Evolutionary conservation across 176 grass and related monocot species (phyloP).

Genomic region (Raddia guianensis): DNA sequence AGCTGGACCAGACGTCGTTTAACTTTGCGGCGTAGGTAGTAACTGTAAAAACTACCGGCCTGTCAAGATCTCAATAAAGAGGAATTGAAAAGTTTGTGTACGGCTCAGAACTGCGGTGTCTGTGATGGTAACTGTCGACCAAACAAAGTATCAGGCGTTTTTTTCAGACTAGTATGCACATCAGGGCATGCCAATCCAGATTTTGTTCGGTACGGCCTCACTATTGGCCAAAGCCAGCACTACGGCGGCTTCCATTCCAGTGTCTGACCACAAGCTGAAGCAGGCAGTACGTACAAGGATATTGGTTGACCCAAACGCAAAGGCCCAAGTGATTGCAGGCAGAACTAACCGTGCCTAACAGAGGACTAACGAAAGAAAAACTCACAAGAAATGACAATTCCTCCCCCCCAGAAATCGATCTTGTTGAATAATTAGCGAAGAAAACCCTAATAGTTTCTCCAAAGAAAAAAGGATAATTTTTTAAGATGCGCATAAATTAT

Average conservation of each 20-base stretch:
- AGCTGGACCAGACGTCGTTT: background rate
- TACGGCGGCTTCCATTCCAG: background rate
- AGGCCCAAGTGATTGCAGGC: slow-evolving; percentile 28
- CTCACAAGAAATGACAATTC: background rate
- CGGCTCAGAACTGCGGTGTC: slow-evolving; percentile 20
- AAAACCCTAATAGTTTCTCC: background rate
- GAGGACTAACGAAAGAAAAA: slow-evolving; percentile 16
- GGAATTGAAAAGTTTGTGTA: slow-evolving; percentile 22
- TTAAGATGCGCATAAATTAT: no score
- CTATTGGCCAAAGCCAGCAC: background rate
- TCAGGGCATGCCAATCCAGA: background rate
- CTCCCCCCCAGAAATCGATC: no score
- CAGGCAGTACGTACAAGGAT: background rate
- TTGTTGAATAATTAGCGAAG: background rate
- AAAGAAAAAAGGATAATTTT: background rate
- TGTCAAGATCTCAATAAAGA: slow-evolving; percentile 48
- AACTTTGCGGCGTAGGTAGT: background rate
- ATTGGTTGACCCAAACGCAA: slow-evolving; percentile 18
- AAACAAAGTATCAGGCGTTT: background rate
- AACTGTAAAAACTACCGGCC: slow-evolving; percentile 26
- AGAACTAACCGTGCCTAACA: slow-evolving; percentile 43
- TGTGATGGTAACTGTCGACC: slow-evolving; percentile 21
- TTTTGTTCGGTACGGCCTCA: slow-evolving; percentile 45
- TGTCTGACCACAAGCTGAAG: slow-evolving; percentile 32
- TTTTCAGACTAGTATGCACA: background rate